phyloP scores from a whole-genome alignment of 1,284 basidiomycete species.

The Leccinum variabile region DNA sequence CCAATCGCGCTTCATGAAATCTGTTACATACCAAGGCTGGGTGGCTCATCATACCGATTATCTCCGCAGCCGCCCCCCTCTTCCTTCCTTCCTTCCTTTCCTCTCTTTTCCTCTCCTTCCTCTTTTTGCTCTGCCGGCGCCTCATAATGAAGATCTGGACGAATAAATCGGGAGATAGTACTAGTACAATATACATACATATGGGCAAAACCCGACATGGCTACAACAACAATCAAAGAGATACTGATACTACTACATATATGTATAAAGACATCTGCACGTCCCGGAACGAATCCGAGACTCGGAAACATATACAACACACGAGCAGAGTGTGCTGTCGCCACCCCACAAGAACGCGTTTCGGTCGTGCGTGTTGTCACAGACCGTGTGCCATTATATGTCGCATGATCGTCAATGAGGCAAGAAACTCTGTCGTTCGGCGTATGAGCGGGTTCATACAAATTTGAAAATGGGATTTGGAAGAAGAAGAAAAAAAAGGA shows the following conservation, averaged over 20 bases:
- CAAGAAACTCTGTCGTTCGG: constrained; percentile 50
- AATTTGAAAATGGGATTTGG: not conserved
- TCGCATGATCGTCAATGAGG: constrained; percentile 63
- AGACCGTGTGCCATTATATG: constrained; percentile 55
- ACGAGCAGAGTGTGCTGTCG: not conserved
- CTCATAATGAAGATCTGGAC: constrained; percentile 9
- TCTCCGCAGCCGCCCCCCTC: not conserved
- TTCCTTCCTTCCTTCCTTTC: not conserved
- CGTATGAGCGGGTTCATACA: constrained; percentile 5
- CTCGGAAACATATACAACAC: not conserved
- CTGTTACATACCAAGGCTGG: not conserved
- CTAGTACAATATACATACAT: not conserved
- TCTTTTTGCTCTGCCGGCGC: not conserved
- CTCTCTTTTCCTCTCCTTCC: not conserved
- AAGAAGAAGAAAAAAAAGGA: not conserved
- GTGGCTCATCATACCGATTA: constrained; percentile 1
- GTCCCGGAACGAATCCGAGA: not conserved
- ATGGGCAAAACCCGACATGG: not conserved
- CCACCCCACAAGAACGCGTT: constrained; percentile 15
- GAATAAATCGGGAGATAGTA: not conserved
- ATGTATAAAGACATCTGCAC: constrained; percentile 13
- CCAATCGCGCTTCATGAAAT: constrained; percentile 4
- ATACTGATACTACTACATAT: not conserved
- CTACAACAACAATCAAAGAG: constrained; percentile 8
- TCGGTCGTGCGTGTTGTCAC: constrained; percentile 21